Percentiles rank a stretch among this genome's conserved stretches.
Conservation (phyloP, 2,329 filamentous ascomycete genomes). For the Teratosphaeria gauchensis region DNA sequence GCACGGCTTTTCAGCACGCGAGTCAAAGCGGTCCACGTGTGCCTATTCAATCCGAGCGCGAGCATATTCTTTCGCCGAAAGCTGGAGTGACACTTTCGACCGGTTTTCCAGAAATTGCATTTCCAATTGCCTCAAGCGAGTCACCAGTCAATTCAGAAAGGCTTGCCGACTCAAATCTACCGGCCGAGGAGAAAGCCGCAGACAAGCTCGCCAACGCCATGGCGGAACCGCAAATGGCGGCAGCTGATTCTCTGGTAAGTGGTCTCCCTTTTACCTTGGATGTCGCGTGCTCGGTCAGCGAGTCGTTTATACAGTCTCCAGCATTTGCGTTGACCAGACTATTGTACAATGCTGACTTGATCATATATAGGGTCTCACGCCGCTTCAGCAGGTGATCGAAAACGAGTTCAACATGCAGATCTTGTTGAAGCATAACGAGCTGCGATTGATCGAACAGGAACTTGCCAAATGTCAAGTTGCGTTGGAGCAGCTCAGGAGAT, state of each 20-base stretch:
- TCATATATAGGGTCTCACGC: slow-evolving; percentile 28
- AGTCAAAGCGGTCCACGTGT: slow-evolving; percentile 2
- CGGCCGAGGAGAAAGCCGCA: slow-evolving; percentile 4
- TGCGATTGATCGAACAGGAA: slow-evolving; percentile 91
- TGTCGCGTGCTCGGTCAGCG: no score
- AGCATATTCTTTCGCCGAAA: slow-evolving; percentile 1
- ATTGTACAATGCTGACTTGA: neutral
- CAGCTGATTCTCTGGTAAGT: neutral
- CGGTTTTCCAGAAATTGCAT: neutral
- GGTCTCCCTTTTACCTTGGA: neutral
- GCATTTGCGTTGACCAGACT: neutral
- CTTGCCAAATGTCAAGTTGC: slow-evolving; percentile 90
- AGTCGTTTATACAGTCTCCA: no score
- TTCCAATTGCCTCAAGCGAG: neutral
- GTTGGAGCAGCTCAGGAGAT: slow-evolving; percentile 85
- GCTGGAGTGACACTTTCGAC: neutral
- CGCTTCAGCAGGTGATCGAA: slow-evolving; percentile 63
- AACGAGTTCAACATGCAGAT: slow-evolving; percentile 88
- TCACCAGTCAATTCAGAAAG: neutral
- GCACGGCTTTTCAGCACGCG: slow-evolving; percentile 20
- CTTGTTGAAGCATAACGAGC: slow-evolving; percentile 84
- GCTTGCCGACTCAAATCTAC: neutral
- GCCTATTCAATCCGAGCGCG: slow-evolving; percentile 2
- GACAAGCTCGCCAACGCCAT: slow-evolving; percentile 2
- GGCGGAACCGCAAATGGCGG: neutral